A percentile compares a stretch with the other conserved stretches of the same genome.
These are phyloP conservation scores for Pseudogymnoascus sp. DNA, from an alignment of 2,329 filamentous ascomycete species.

Conservation along the genomic window DNA sequence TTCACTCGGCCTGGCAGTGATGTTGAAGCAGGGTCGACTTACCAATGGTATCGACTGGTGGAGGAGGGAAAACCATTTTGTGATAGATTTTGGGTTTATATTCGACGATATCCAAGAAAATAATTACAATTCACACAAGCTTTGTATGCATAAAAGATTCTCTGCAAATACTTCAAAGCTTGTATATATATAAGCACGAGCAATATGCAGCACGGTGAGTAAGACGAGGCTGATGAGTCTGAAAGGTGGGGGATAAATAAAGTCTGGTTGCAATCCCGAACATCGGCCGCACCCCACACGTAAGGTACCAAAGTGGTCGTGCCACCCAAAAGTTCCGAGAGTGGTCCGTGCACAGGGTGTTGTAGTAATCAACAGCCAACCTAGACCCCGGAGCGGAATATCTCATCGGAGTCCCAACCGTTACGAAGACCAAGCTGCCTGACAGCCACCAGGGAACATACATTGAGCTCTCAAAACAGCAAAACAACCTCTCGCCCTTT, in stretches of 20 bases:
- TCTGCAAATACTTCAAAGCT: not conserved
- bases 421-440: constrained; percentile 9
- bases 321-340: not conserved
- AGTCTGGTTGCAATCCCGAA: constrained; percentile 3
- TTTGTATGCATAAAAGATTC: not conserved
- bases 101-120: not conserved
- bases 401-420: not conserved
- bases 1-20: not conserved
- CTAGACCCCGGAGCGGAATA: not conserved
- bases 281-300: constrained; percentile 1
- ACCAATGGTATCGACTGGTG: constrained; percentile 69
- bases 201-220: not conserved
- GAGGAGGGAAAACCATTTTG: constrained; percentile 58
- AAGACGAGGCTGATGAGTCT: constrained; percentile 5
- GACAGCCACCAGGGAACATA: not conserved
- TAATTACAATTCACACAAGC: not conserved
- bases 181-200: not conserved
- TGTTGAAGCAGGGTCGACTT: constrained; percentile 18
- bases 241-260: not conserved
- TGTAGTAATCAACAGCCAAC: not conserved
- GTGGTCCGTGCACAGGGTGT: not conserved
- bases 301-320: not conserved
- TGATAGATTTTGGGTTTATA: not conserved
- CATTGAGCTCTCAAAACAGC: constrained; percentile 7
- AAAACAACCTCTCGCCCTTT: not conserved